Evolutionary conservation across 208 protist genomes (phyloP).

Genomic region (Angomonas ambiguus): DNA sequence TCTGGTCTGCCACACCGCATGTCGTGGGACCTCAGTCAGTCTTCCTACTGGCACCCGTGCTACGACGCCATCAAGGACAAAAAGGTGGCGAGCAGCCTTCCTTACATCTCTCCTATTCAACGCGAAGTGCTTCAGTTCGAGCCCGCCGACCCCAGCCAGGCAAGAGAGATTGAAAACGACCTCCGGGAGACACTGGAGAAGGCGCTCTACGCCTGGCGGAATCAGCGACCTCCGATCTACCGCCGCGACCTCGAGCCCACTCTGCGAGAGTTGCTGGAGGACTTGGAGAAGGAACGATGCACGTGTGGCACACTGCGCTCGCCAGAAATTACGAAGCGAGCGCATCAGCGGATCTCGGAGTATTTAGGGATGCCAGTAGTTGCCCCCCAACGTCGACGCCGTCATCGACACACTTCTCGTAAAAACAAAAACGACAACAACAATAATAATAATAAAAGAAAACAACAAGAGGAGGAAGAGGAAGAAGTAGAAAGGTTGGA

Average conservation of each 20-base stretch:
- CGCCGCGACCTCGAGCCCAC: slow-evolving; percentile 54
- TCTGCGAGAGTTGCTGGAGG: slow-evolving; percentile 47
- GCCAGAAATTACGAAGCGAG: slow-evolving; percentile 29
- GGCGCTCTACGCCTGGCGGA: slow-evolving; percentile 62
- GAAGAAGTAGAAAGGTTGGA: slow-evolving; percentile 3
- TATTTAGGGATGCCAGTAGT: slow-evolving; percentile 51
- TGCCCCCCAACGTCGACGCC: background rate
- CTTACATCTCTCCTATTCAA: slow-evolving; percentile 55
- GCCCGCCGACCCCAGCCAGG: slow-evolving; percentile 29
- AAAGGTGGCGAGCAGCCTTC: slow-evolving; percentile 28
- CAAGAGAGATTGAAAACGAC: slow-evolving; percentile 57
- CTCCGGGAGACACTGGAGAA: slow-evolving; percentile 35
- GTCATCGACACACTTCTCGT: too few species aligned
- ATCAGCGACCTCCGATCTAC: slow-evolving; percentile 43
- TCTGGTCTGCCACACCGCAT: slow-evolving; percentile 74
- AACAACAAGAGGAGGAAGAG: background rate
- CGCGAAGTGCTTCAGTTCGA: slow-evolving; percentile 49
- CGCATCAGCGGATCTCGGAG: slow-evolving; percentile 38
- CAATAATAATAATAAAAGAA: background rate
- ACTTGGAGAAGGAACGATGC: slow-evolving; percentile 58
- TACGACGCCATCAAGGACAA: slow-evolving; percentile 39
- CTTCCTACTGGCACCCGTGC: slow-evolving; percentile 63
- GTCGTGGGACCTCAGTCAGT: slow-evolving; percentile 62
- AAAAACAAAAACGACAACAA: background rate
- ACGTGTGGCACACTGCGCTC: slow-evolving; percentile 34